phyloP scores from a whole-genome alignment of 2,329 filamentous ascomycete genomes.

The Exserohilum turcica region DNA sequence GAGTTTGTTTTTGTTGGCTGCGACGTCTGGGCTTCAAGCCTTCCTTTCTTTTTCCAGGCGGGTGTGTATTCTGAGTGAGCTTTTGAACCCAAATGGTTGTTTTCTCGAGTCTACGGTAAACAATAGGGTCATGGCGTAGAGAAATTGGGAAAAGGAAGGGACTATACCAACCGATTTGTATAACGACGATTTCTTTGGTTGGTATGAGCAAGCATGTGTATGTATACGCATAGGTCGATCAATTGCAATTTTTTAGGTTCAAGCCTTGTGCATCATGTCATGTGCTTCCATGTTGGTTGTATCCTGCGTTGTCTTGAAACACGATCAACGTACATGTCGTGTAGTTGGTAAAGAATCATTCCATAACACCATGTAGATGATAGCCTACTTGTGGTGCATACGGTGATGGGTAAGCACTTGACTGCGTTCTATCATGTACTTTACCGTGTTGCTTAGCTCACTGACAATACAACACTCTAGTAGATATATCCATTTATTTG shows the following conservation, averaged over 20 bases:
- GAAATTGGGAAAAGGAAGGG: slow-evolving; percentile 2
- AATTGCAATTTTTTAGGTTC: slow-evolving; percentile 8
- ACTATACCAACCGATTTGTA: slow-evolving; percentile 5
- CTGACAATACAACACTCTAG: too few relatives aligned
- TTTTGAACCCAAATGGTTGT: slow-evolving; percentile 22
- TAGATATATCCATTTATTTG: too few relatives aligned
- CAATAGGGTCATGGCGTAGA: slow-evolving; percentile 17
- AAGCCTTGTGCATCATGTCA: not conserved
- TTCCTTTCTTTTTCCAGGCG: slow-evolving; percentile 17
- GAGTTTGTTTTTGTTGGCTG: not conserved
- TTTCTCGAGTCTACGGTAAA: slow-evolving; percentile 22
- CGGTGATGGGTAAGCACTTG: too few relatives aligned
- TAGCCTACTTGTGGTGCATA: too few relatives aligned
- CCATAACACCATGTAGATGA: too few relatives aligned
- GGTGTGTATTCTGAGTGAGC: slow-evolving; percentile 3
- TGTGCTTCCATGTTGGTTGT: not conserved
- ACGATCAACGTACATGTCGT: too few relatives aligned
- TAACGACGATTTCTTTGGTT: not conserved
- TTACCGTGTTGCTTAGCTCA: too few relatives aligned
- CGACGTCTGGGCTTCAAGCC: slow-evolving; percentile 13
- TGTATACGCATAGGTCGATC: slow-evolving; percentile 9
- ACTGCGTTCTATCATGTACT: too few relatives aligned
- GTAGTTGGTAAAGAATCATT: too few relatives aligned
- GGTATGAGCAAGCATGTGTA: slow-evolving; percentile 4
- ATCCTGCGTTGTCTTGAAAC: too few relatives aligned